Evolutionary conservation across 495 filamentous ascomycete species (phyloP), one percentile per base, ranked within the genome.

Genomic region (Opeltia flavorubescens): DNA sequence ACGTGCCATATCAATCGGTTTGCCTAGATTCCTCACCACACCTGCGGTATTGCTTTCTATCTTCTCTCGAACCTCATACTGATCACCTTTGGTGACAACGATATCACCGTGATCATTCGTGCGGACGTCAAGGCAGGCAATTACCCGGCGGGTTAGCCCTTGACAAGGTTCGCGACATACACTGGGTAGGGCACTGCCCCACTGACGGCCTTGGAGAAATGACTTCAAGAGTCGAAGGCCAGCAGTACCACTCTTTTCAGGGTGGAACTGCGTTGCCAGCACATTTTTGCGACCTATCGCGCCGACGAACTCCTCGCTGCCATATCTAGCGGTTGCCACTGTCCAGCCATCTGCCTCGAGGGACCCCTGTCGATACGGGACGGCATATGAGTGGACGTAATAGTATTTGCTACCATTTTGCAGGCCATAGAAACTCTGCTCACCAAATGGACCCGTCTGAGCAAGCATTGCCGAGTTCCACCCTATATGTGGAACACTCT

Each of bases 61-160:
- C 64, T 94, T 94, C 58, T 95, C 91, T n/a, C 91, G 82, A n/a
- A 98, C 91, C 57, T 98, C 91, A 64, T 98, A 98, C 57, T 96
- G 91, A 60, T 98, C 91, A 7, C 91, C 91, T 65, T 98, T 98
- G 4, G 91, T 98, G 13, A 98, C 91, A 0, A 98, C 93, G 15
- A 98, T 66, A 62, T 96, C 93, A 4, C 93, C 93, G 40, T 83
- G 69, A 60, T 98, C 93, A 60, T 98, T 96, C n/a, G 91, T 77
- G 7, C 91, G 83, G 25, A 98, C 91, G 60, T 98, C 91, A 13
- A 98, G 76, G 57, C 91, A 98, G 3, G 93, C 91, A 58, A 98
- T 96, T 7, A 98, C 76, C 42, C 91, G 72, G 43, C 85, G 70
- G 12, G 93, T 98, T 43, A 96, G 66, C 0, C 91, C 93, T 53